A percentile compares a stretch with the other conserved stretches of the same genome.
These are phyloP conservation scores for Penicillium sp. DNA, from an alignment of 2,329 filamentous ascomycete genomes.

Conservation along the genomic window DNA sequence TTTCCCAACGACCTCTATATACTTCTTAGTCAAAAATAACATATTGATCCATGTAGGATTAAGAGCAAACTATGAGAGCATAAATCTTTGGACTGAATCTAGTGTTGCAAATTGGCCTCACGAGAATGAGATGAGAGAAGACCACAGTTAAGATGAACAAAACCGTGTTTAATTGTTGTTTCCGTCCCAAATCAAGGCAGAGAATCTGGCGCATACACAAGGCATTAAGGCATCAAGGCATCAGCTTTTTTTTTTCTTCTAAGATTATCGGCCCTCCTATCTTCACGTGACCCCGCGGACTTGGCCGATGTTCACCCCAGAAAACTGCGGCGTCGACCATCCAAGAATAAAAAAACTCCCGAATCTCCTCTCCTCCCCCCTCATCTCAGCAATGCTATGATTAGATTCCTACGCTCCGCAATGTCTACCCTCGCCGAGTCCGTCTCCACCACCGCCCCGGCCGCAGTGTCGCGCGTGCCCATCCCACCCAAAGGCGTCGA, in stretches of 20 bases:
- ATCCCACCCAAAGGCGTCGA: conserved; percentile 89
- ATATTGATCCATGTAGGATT: too few species aligned
- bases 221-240: conserved; percentile 1
- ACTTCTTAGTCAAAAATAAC: too few species aligned
- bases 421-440: conserved; percentile 59
- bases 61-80: background rate
- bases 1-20: too few species aligned
- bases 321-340: conserved; percentile 14
- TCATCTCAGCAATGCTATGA: conserved; percentile 47
- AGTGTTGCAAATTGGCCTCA: too few species aligned
- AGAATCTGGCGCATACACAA: background rate
- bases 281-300: conserved; percentile 31
- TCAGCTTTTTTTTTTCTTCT: too few species aligned
- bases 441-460: conserved; percentile 12
- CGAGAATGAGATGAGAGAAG: too few species aligned
- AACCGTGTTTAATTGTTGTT: background rate
- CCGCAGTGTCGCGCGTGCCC: conserved; percentile 69
- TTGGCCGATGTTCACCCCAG: conserved; percentile 18
- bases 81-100: too few species aligned
- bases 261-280: conserved; percentile 29
- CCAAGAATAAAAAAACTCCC: background rate
- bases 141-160: too few species aligned
- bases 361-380: conserved; percentile 5
- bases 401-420: conserved; percentile 54
- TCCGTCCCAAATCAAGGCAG: background rate